phyloP scores from a whole-genome alignment of 2,329 filamentous ascomycete species.

The Pochonia chlamydosporia region DNA sequence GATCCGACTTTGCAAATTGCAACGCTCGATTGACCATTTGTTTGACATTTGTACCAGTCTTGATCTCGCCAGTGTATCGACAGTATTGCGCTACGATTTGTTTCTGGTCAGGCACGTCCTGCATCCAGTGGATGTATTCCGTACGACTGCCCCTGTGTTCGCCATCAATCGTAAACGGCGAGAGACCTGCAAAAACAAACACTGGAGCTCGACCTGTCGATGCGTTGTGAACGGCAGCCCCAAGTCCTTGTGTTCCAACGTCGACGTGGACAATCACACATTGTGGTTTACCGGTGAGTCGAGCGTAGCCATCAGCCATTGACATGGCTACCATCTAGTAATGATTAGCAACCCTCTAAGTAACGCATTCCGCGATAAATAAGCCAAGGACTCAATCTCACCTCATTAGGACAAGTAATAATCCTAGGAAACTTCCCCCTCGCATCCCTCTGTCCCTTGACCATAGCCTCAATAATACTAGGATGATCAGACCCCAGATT shows the following conservation, averaged over 20 bases:
- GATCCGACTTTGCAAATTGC: slow-evolving; percentile 68
- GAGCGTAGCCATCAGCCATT: slow-evolving; percentile 75
- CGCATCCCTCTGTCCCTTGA: slow-evolving; percentile 65
- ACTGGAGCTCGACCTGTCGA: slow-evolving; percentile 65
- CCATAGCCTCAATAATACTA: slow-evolving; percentile 74
- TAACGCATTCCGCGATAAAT: not conserved
- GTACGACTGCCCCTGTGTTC: slow-evolving; percentile 66
- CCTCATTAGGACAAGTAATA: slow-evolving; percentile 77
- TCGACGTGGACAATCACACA: slow-evolving; percentile 69
- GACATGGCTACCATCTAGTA: slow-evolving; percentile 74
- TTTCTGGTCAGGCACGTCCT: slow-evolving; percentile 72
- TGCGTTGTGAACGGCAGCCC: slow-evolving; percentile 69
- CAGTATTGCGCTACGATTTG: slow-evolving; percentile 75
- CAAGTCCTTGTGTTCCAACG: slow-evolving; percentile 69
- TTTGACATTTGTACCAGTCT: slow-evolving; percentile 74
- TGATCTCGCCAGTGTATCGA: slow-evolving; percentile 71
- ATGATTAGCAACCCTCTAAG: not conserved
- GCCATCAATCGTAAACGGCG: slow-evolving; percentile 66
- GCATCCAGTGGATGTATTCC: slow-evolving; percentile 77
- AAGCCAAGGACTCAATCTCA: slow-evolving; percentile 27
- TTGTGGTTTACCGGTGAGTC: slow-evolving; percentile 62
- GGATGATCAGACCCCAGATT: slow-evolving; percentile 70
- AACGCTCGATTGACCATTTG: slow-evolving; percentile 77
- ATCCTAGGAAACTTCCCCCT: slow-evolving; percentile 62
- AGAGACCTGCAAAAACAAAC: slow-evolving; percentile 68